phyloP scores from a whole-genome alignment of 192 early-diverging fungal species.

The Coemansia brasiliensis region DNA sequence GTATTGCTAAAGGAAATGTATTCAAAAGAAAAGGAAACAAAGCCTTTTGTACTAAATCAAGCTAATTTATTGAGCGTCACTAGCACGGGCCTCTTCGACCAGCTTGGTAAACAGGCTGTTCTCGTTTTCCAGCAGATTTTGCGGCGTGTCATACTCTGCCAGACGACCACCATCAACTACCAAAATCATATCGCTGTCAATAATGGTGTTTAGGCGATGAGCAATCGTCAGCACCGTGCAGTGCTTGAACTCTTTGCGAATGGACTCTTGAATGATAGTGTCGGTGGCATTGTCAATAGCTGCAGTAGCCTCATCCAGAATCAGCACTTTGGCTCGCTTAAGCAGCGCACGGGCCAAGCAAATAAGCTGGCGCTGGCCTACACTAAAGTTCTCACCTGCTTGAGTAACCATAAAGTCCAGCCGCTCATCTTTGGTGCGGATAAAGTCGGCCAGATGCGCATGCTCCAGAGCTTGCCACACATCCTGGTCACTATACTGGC shows the following conservation, averaged over 20 bases:
- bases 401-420: constrained; percentile 78
- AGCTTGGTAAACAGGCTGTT: constrained; percentile 63
- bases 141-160: constrained; percentile 82
- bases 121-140: constrained; percentile 62
- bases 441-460: constrained; percentile 60
- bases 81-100: constrained; percentile 61
- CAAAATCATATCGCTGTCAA: constrained; percentile 81
- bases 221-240: constrained; percentile 86
- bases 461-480: constrained; percentile 78
- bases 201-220: constrained; percentile 85
- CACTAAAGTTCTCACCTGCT: constrained; percentile 77
- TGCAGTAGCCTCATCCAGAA: constrained; percentile 91
- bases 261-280: constrained; percentile 82
- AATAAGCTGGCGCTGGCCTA: constrained; percentile 79
- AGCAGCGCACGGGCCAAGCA: constrained; percentile 79
- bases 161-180: constrained; percentile 79
- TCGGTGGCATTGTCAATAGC: constrained; percentile 88
- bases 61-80: constrained; percentile 1
- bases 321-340: constrained; percentile 65
- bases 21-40: background rate
- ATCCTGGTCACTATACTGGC: constrained; percentile 70
- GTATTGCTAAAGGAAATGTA: too few species aligned
- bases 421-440: constrained; percentile 19
- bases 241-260: constrained; percentile 72
- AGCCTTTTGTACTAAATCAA: too few species aligned